Evolutionary conservation across 1,284 basidiomycete species (phyloP), one percentile per base, ranked within the genome.

Genomic region (Marasmius oreades): DNA sequence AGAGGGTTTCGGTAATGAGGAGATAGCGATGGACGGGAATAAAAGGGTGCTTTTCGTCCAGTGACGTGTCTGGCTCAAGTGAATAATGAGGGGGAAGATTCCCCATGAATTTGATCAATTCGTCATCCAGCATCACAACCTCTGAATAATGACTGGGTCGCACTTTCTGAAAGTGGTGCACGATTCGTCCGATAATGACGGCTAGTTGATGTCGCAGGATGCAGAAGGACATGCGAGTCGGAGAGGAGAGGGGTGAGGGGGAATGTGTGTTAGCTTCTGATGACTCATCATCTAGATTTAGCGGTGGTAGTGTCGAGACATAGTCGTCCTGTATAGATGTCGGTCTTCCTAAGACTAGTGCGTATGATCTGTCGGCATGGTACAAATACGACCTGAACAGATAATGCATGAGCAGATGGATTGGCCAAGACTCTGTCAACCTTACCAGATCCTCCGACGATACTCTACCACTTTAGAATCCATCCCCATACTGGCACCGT

Each of bases 131-230:
- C 1, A 79, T 74, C 43, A 92, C 72, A 37, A 95, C 92, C 65
- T 97, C 93, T 12, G 86, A 82, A 68, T 97, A 97, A 65, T 92
- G 90, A 52, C 88, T 89, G 52, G 81, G 82, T 55, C 88, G 82
- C 20, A 96, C 86, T 73, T 93, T 91, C 70, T 98, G 95, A 72
- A 95, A 98, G 70, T 96, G 93, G 66, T 96, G 94, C 47, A 94
- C 93, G 65, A 98, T 94, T 44, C 87, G 85, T 24, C 95, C 95
- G 60, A 95, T 95, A 59, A 96, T 90, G 47, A 79, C 77, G 18
- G 92, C 89, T 18, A 98, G 79, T 47, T 84, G 81, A 66, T 95
- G 90, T 34, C 95, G 81, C 34, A 98, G 79, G 60, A 96, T 93
- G 55, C 94, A 85, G 69, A 93, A 97, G 1, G 92, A 93, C 76